These are phyloP conservation scores for Carpinus fangiana DNA, from an alignment of 306 rosid genomes.

Conservation along the genomic window DNA sequence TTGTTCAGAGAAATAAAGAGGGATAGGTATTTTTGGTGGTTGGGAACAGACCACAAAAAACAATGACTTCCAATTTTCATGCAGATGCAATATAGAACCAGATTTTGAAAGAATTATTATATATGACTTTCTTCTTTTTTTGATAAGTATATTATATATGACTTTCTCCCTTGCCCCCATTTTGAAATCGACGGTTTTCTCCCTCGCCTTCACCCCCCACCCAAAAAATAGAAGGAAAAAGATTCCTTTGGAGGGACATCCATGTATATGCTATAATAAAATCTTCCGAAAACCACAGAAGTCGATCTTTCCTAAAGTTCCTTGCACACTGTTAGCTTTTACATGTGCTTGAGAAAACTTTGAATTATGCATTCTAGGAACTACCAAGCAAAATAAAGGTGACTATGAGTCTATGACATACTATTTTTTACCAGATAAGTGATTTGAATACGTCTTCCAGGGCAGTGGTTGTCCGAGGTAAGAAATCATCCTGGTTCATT, in stretches of 20 bases:
- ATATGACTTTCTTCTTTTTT: not conserved
- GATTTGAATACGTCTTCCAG: conserved; percentile 68
- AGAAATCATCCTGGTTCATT: conserved; percentile 82
- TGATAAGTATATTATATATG: not conserved
- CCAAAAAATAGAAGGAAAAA: too few species aligned
- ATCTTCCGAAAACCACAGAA: not conserved
- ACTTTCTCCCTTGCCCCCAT: not conserved
- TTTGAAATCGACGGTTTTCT: not conserved
- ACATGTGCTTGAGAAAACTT: conserved; percentile 7
- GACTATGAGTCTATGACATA: conserved; percentile 21
- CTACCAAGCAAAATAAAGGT: conserved; percentile 15
- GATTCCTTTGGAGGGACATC: too few species aligned
- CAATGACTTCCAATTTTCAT: not conserved
- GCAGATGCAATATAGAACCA: not conserved
- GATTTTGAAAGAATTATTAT: not conserved
- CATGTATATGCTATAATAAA: not conserved
- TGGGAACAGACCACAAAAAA: not conserved
- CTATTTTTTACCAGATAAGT: conserved; percentile 71
- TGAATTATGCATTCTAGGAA: conserved; percentile 19
- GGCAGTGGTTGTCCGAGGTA: conserved; percentile 84
- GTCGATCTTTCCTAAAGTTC: conserved; percentile 1
- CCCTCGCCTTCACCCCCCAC: not conserved
- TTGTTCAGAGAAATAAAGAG: conserved; percentile 2
- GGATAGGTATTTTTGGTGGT: not conserved
- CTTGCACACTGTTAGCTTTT: conserved; percentile 9